phyloP scores from a whole-genome alignment of 768 basidiomycete genomes.

The Gymnopilus dilepis region DNA sequence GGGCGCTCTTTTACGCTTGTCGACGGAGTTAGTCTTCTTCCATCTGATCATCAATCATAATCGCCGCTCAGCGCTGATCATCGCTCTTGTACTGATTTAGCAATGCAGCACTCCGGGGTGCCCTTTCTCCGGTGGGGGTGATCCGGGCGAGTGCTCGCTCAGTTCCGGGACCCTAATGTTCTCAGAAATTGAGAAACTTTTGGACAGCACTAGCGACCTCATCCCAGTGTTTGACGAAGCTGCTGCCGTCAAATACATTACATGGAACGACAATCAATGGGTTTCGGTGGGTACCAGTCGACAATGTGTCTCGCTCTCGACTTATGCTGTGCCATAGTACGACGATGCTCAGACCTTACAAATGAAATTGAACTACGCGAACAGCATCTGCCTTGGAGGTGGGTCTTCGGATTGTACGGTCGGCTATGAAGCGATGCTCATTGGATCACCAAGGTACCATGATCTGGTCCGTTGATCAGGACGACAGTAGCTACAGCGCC shows the following conservation, averaged over 20 bases:
- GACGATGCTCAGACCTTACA: constrained; percentile 10
- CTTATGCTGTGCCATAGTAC: constrained; percentile 3
- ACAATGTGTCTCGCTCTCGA: background rate
- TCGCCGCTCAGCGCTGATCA: background rate
- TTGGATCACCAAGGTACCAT: constrained; percentile 3
- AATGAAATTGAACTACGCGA: constrained; percentile 16
- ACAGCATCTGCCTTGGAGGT: constrained; percentile 16
- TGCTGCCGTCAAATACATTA: constrained; percentile 13
- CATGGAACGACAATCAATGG: constrained; percentile 17
- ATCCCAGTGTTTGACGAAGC: constrained; percentile 10
- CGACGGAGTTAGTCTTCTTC: constrained; percentile 5
- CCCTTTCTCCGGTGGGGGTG: constrained; percentile 11
- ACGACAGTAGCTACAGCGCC: constrained; percentile 2
- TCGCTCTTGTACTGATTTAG: background rate
- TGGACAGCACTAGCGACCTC: constrained; percentile 2
- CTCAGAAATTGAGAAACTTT: constrained; percentile 11
- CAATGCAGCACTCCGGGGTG: constrained; percentile 11
- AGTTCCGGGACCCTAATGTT: constrained; percentile 15
- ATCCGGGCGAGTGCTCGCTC: constrained; percentile 9
- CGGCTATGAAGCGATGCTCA: background rate
- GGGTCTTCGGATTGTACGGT: background rate
- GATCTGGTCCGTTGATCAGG: constrained; percentile 17
- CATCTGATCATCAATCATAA: background rate
- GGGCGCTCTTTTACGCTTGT: constrained; percentile 15
- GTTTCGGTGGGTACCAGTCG: background rate